A percentile compares a stretch with the other conserved stretches of the same genome.
Conservation (phyloP, 805 yeast species). For the Cyberlindnera xishuangbannaensis region DNA sequence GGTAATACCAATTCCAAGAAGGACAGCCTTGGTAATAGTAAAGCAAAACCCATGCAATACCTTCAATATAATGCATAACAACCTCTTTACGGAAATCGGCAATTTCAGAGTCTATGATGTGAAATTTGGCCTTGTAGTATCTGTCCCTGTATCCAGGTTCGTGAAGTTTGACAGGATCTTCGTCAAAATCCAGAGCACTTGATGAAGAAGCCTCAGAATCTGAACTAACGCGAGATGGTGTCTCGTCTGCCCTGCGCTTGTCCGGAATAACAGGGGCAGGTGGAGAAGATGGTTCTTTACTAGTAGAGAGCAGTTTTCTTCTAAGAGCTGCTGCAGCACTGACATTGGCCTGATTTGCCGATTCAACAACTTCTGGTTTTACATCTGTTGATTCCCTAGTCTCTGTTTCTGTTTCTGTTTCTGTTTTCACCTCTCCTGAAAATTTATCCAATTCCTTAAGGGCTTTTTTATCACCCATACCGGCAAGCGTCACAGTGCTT, state of each 20-base stretch:
- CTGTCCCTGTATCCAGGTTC: slow-evolving; percentile 84
- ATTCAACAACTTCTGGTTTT: slow-evolving; percentile 19
- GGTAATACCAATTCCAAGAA: slow-evolving; percentile 97
- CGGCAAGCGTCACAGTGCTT: slow-evolving; percentile 42
- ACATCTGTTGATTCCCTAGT: slow-evolving; percentile 4
- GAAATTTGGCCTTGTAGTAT: slow-evolving; percentile 74
- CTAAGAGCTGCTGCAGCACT: slow-evolving; percentile 42
- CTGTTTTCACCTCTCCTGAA: slow-evolving; percentile 9
- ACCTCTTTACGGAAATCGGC: slow-evolving; percentile 50
- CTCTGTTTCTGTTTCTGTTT: neutral
- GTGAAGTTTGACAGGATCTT: slow-evolving; percentile 58
- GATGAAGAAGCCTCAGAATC: slow-evolving; percentile 20
- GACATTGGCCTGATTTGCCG: slow-evolving; percentile 33
- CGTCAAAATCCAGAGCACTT: slow-evolving; percentile 33
- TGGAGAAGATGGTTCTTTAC: slow-evolving; percentile 9
- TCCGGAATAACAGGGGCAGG: slow-evolving; percentile 15
- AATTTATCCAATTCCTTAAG: slow-evolving; percentile 25
- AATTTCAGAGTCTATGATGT: slow-evolving; percentile 47
- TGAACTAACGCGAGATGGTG: slow-evolving; percentile 1
- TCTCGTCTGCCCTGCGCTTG: slow-evolving; percentile 18
- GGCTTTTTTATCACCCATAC: slow-evolving; percentile 23
- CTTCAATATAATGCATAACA: slow-evolving; percentile 77
- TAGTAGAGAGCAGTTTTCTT: slow-evolving; percentile 28
- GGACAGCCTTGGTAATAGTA: slow-evolving; percentile 98
- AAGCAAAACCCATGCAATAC: slow-evolving; percentile 92